These are phyloP conservation scores for Nitzschia inconspicua DNA, from an alignment of 108 stramenopile species.

Conservation along the genomic window DNA sequence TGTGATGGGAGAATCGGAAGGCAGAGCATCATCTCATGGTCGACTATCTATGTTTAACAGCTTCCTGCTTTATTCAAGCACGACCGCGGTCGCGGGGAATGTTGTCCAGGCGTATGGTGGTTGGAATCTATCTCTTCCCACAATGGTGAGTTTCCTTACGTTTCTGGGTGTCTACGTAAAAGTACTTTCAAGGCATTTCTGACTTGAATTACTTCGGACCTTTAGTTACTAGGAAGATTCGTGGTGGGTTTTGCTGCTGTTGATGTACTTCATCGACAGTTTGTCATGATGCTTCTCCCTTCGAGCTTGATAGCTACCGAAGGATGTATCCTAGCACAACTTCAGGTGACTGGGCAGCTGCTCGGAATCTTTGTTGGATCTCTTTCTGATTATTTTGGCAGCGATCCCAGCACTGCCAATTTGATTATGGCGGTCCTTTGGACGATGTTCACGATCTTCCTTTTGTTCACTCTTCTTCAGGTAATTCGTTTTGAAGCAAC, in stretches of 20 bases:
- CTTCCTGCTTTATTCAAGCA: slow-evolving; percentile 35
- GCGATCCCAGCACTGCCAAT: slow-evolving; percentile 31
- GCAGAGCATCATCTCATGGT: slow-evolving; percentile 21
- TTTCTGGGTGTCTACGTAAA: background rate
- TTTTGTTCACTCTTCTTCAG: too few relatives aligned
- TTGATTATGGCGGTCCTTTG: slow-evolving; percentile 61
- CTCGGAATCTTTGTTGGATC: slow-evolving; percentile 62
- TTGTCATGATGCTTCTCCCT: slow-evolving; percentile 50
- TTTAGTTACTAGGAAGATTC: slow-evolving; percentile 44
- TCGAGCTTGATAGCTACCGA: slow-evolving; percentile 52
- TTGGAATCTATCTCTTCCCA: slow-evolving; percentile 36
- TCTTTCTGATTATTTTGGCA: too few relatives aligned
- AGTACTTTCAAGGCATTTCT: background rate
- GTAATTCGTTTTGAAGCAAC: slow-evolving; percentile 23
- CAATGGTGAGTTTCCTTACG: slow-evolving; percentile 31
- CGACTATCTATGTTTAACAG: slow-evolving; percentile 31
- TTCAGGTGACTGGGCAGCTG: slow-evolving; percentile 53
- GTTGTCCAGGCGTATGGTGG: slow-evolving; percentile 44
- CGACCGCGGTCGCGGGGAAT: slow-evolving; percentile 56
- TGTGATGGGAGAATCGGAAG: slow-evolving; percentile 16
- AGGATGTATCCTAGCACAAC: slow-evolving; percentile 51
- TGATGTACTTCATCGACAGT: slow-evolving; percentile 62
- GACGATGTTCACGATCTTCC: too few relatives aligned
- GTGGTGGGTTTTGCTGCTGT: slow-evolving; percentile 62
- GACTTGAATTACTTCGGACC: background rate